phyloP scores from a whole-genome alignment of 225 moss, liverwort and hornwort species.

The Ulota crispa region DNA sequence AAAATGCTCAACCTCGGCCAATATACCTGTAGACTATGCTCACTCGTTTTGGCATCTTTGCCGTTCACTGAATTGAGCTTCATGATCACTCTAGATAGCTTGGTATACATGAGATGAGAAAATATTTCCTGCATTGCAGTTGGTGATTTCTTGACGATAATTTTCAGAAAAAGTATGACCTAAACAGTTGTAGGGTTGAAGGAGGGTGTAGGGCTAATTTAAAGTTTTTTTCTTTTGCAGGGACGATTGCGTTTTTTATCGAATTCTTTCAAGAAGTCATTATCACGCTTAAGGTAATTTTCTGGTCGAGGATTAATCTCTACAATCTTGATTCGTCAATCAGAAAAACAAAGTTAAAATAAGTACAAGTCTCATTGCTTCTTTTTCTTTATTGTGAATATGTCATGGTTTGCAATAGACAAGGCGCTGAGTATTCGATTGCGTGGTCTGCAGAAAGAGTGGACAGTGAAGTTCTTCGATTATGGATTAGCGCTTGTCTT shows the following conservation, averaged over 20 bases:
- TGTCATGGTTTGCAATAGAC: background rate
- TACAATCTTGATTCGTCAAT: background rate
- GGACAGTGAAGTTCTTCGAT: constrained; percentile 51
- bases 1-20: constrained; percentile 1
- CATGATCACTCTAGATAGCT: background rate
- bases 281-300: constrained; percentile 38
- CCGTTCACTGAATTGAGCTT: background rate
- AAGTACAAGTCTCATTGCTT: background rate
- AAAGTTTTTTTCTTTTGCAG: constrained; percentile 15
- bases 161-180: background rate
- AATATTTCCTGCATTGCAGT: background rate
- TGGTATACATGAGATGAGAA: background rate
- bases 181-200: background rate
- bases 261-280: constrained; percentile 53
- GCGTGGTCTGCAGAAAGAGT: constrained; percentile 56
- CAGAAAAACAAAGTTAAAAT: background rate
- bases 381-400: background rate
- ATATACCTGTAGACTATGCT: background rate
- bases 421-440: constrained; percentile 12
- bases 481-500: constrained; percentile 56
- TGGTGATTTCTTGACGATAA: background rate
- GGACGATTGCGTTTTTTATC: constrained; percentile 43
- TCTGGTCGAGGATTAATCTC: background rate
- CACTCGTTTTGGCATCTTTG: constrained; percentile 1
- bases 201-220: constrained; percentile 6